Evolutionary conservation across 108 stramenopile species (phyloP), one percentile per base, ranked within the genome.

Genomic region (Cylindrotheca fusiformis): DNA sequence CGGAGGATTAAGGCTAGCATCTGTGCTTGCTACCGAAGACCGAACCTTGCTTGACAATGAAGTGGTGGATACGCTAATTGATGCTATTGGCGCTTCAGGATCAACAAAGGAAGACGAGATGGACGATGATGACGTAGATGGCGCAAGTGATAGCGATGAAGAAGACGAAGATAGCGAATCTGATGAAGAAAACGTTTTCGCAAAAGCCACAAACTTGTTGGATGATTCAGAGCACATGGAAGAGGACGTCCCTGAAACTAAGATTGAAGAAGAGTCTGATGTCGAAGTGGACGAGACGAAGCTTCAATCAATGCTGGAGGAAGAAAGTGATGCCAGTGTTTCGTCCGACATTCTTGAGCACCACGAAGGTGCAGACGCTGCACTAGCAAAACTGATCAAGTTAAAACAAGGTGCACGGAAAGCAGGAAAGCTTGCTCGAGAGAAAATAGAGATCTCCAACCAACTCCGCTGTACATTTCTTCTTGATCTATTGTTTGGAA

Each of bases 351-450:
- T 77, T 20, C 70, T 93, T 6, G 92, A 93, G 66, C 92, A 93
- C 70, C 92, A 93, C 64, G 92, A 83, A 62, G 92, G 88, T 19
- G 92, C 92, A 5, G 92, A 93, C 68, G 78, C 77, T 41, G 92
- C 92, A 1, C 73, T 93, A 18, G 92, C 88, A 0, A 78, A 82
- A 44, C 74, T 93, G 52, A 90, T 93, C 60, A 87, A 87, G 60
- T 32, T 90, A 67, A 88, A 83, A 32, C 86, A 93, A 65, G 92
- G 90, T 28, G 81, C 87, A 10, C 72, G 85, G 27, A 93, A 93
- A 69, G 88, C 85, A n/a, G 83, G 87, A 1, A 70, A 75, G 52
- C 53, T 75, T 33, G 87, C 86, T 21, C 69, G 75, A 30, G 92
- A 93, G 56, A 70, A 81, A 59, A 59, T 83, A 25, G 92, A 84